Conservation (phyloP, 345 rosid genomes). For the Trapa bicornis region DNA sequence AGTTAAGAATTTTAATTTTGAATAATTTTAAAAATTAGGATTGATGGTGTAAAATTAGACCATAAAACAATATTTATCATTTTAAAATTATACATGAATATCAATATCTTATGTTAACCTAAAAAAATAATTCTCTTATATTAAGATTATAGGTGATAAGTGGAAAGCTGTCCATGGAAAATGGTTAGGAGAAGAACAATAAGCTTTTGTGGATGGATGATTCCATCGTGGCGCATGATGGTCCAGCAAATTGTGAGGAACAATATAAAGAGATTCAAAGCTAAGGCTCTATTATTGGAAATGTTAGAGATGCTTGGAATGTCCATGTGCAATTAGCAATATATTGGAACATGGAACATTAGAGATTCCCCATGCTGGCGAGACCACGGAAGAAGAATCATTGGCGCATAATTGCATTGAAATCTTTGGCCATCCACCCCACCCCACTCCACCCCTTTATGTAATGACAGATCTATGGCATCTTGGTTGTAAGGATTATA, state of each 20-base stretch:
- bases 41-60: too few relatives aligned
- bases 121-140: too few relatives aligned
- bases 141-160: background rate
- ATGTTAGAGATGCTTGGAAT: too few relatives aligned
- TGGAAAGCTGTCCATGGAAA: background rate
- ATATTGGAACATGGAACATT: background rate
- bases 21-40: too few relatives aligned
- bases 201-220: background rate
- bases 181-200: background rate
- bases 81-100: too few relatives aligned
- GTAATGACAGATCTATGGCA: background rate
- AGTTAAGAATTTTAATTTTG: too few relatives aligned
- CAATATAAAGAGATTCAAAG: background rate
- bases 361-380: background rate
- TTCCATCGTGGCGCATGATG: background rate
- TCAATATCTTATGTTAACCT: too few relatives aligned
- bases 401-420: too few relatives aligned
- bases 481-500: background rate
- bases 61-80: too few relatives aligned
- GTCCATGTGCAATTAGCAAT: background rate
- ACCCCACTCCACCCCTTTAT: background rate
- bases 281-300: background rate
- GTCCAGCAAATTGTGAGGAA: background rate
- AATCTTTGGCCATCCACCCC: background rate
- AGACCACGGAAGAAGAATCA: too few relatives aligned